A percentile compares a stretch with the other conserved stretches of the same genome.
phyloP scores from a whole-genome alignment of 192 early-diverging fungal species.

The Podila epigama region DNA sequence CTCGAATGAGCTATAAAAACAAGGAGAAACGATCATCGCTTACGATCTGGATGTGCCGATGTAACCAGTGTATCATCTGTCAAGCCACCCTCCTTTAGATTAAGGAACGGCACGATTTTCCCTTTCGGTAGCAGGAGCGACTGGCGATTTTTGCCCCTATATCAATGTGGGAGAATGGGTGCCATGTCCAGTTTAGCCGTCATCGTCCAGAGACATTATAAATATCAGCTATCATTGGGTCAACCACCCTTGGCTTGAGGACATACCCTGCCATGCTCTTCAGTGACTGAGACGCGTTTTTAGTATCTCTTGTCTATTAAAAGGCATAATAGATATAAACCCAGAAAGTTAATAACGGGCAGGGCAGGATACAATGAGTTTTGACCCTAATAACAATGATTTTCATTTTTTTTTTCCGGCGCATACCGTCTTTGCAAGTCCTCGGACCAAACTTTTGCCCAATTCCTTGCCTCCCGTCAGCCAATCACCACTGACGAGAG shows the following conservation, averaged over 20 bases:
- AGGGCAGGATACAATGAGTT: neutral
- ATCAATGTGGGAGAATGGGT: no score
- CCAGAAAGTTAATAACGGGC: neutral
- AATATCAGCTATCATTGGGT: neutral
- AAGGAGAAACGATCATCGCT: neutral
- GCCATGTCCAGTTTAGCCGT: no score
- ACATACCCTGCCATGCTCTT: constrained; percentile 37
- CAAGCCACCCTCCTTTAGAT: constrained; percentile 22
- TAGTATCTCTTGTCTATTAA: constrained; percentile 35
- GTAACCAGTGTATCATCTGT: constrained; percentile 25
- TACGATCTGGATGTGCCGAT: constrained; percentile 13
- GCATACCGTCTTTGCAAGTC: constrained; percentile 41
- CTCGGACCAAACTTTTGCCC: constrained; percentile 52
- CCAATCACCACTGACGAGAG: constrained; percentile 49
- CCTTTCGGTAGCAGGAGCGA: constrained; percentile 27
- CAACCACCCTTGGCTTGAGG: neutral
- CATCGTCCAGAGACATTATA: no score
- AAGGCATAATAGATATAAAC: neutral
- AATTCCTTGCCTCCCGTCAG: constrained; percentile 52
- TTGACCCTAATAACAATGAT: no score
- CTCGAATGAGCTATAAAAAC: neutral
- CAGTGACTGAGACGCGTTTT: constrained; percentile 32
- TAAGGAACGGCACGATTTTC: neutral
- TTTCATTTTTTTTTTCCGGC: no score
- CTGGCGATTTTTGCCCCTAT: constrained; percentile 35